Percentiles rank a stretch among this genome's conserved stretches.
Evolutionary conservation across 106 monocot species (phyloP).

Genomic region (Phalaenopsis aphrodite): DNA sequence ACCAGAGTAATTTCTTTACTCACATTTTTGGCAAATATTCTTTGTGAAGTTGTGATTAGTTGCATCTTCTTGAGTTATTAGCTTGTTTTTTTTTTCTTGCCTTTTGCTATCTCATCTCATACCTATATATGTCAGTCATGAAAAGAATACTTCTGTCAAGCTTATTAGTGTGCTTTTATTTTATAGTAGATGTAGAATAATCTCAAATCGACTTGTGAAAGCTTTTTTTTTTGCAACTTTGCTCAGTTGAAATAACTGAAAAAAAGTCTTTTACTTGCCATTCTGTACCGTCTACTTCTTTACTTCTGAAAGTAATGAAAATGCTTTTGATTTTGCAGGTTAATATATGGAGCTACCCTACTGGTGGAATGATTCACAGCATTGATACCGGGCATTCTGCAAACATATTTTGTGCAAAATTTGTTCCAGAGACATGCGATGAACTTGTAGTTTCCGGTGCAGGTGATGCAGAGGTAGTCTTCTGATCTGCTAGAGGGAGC

Average conservation of each 20-base stretch:
- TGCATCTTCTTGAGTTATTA: background rate
- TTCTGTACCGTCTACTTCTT: background rate
- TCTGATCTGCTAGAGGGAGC: background rate
- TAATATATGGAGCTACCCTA: slow-evolving; percentile 78
- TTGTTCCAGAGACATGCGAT: slow-evolving; percentile 91
- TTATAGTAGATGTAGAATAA: background rate
- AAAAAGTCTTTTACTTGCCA: background rate
- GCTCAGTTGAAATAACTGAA: background rate
- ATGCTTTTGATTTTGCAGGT: slow-evolving; percentile 41
- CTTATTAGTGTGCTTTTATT: background rate
- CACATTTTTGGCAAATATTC: background rate
- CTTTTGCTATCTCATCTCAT: background rate
- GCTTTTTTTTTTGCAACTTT: background rate
- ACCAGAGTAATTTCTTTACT: slow-evolving; percentile 44
- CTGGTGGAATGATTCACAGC: slow-evolving; percentile 39
- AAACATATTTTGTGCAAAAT: slow-evolving; percentile 96
- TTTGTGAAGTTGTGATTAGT: background rate
- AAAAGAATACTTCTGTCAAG: background rate
- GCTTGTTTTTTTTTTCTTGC: background rate
- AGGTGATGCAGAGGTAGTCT: slow-evolving; percentile 81
- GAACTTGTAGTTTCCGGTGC: slow-evolving; percentile 88
- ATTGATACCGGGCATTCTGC: slow-evolving; percentile 84
- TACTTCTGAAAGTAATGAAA: background rate
- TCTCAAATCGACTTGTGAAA: background rate
- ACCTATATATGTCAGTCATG: background rate